Conservation (phyloP, 768 basidiomycete genomes). For the Hypholoma fasciculare region DNA sequence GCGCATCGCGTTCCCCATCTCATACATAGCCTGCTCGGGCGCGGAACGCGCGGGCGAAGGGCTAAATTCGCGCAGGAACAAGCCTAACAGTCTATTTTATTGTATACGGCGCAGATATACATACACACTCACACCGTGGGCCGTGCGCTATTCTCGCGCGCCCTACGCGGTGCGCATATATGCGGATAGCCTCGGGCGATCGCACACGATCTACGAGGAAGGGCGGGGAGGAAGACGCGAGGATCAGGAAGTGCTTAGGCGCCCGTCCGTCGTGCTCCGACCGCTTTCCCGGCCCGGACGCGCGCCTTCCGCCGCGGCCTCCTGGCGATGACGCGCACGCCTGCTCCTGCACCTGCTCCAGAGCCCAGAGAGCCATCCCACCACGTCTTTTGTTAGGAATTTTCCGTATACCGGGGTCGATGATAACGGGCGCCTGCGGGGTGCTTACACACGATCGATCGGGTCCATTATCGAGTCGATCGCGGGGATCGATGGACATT, state of each 20-base stretch:
- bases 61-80: slow-evolving; percentile 4
- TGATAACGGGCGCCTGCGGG: too few relatives aligned
- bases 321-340: not conserved
- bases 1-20: not conserved
- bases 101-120: not conserved
- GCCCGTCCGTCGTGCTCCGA: not conserved
- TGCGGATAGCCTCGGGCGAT: too few relatives aligned
- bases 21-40: not conserved
- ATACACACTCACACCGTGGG: not conserved
- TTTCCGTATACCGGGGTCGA: too few relatives aligned
- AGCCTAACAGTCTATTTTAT: not conserved
- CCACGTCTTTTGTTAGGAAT: too few relatives aligned
- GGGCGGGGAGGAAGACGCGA: not conserved
- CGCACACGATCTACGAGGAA: too few relatives aligned
- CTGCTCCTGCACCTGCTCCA: not conserved
- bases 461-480: too few relatives aligned
- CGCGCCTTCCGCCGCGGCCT: not conserved
- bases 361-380: too few relatives aligned
- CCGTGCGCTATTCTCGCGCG: not conserved
- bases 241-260: not conserved
- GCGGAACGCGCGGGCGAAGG: not conserved
- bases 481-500: too few relatives aligned
- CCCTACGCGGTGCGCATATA: too few relatives aligned
- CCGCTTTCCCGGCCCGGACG: not conserved
- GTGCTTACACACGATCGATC: too few relatives aligned